These are phyloP conservation scores for Parsonsia alboflavescens DNA, from an alignment of 257 asterid species.

Conservation along the genomic window DNA sequence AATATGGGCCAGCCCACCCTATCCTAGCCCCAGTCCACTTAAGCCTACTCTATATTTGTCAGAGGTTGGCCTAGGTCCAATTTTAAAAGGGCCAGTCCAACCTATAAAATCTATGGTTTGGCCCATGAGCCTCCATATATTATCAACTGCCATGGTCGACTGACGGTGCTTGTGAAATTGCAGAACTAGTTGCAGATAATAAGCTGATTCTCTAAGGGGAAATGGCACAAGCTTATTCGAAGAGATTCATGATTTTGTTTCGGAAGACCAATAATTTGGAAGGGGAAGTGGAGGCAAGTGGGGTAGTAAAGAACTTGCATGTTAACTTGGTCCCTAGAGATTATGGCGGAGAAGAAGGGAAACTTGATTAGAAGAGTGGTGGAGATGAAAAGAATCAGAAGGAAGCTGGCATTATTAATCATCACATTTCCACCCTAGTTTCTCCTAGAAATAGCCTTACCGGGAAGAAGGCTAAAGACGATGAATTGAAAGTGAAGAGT, in stretches of 20 bases:
- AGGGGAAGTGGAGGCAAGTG: conserved; percentile 14
- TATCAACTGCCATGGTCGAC: conserved; percentile 1
- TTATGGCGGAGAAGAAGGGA: background rate
- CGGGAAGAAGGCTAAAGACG: background rate
- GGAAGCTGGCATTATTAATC: conserved; percentile 18
- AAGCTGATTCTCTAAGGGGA: conserved; percentile 30
- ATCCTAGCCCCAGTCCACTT: too few species aligned
- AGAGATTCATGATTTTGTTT: conserved; percentile 32
- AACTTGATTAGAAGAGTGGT: conserved; percentile 3
- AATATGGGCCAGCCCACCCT: too few species aligned
- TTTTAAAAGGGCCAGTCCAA: too few species aligned
- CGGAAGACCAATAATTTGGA: background rate
- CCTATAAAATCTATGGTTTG: too few species aligned
- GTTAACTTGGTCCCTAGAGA: conserved; percentile 29
- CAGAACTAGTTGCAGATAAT: background rate
- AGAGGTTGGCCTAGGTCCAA: too few species aligned
- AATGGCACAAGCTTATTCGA: conserved; percentile 29
- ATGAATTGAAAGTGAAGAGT: background rate
- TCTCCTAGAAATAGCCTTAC: conserved; percentile 10
- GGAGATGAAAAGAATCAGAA: conserved; percentile 9
- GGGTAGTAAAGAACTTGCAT: conserved; percentile 36
- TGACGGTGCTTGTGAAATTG: background rate
- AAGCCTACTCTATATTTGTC: too few species aligned
- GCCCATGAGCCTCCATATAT: too few species aligned
- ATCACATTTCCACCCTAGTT: conserved; percentile 25